These are phyloP conservation scores for Moesziomyces globuligerus DNA, from an alignment of 1,284 basidiomycete genomes.

Conservation along the genomic window DNA sequence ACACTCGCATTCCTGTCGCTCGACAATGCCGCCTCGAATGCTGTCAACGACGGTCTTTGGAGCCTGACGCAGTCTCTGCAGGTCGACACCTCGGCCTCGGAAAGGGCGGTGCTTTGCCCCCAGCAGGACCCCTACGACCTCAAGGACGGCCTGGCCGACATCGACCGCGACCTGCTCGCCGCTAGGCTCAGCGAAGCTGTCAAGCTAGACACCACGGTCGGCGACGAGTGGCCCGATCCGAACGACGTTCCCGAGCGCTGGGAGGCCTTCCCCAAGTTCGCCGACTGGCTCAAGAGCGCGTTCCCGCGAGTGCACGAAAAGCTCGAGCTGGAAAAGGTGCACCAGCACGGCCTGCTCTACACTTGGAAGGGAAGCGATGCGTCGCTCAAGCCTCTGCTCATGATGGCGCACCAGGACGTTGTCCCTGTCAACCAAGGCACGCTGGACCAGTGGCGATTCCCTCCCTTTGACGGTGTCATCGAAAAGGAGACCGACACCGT, in stretches of 20 bases:
- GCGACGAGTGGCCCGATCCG: slow-evolving; percentile 52
- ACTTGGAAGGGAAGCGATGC: slow-evolving; percentile 74
- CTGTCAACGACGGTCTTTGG: slow-evolving; percentile 39
- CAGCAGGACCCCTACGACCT: slow-evolving; percentile 39
- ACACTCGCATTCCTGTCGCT: slow-evolving; percentile 31
- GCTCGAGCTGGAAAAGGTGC: slow-evolving; percentile 68
- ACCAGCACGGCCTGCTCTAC: slow-evolving; percentile 76
- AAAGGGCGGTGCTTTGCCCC: slow-evolving; percentile 22
- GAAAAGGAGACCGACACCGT: slow-evolving; percentile 69
- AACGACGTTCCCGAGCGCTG: slow-evolving; percentile 41
- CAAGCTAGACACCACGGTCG: slow-evolving; percentile 57
- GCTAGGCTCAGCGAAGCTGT: slow-evolving; percentile 52
- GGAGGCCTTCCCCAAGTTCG: slow-evolving; percentile 51
- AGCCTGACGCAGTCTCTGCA: slow-evolving; percentile 16
- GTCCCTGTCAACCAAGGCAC: slow-evolving; percentile 72
- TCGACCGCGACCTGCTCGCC: slow-evolving; percentile 37
- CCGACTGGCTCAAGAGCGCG: slow-evolving; percentile 41
- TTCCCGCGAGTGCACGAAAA: slow-evolving; percentile 52
- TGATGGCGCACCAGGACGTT: slow-evolving; percentile 72
- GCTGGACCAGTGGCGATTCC: slow-evolving; percentile 70
- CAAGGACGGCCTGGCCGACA: slow-evolving; percentile 34
- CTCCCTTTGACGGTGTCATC: slow-evolving; percentile 70
- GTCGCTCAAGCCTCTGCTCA: slow-evolving; percentile 75
- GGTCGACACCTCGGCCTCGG: slow-evolving; percentile 1
- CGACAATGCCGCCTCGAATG: slow-evolving; percentile 27